A percentile compares a stretch with the other conserved stretches of the same genome.
Evolutionary conservation across 2,329 filamentous ascomycete genomes (phyloP).

Genomic region (Fonsecaea pedrosoi): DNA sequence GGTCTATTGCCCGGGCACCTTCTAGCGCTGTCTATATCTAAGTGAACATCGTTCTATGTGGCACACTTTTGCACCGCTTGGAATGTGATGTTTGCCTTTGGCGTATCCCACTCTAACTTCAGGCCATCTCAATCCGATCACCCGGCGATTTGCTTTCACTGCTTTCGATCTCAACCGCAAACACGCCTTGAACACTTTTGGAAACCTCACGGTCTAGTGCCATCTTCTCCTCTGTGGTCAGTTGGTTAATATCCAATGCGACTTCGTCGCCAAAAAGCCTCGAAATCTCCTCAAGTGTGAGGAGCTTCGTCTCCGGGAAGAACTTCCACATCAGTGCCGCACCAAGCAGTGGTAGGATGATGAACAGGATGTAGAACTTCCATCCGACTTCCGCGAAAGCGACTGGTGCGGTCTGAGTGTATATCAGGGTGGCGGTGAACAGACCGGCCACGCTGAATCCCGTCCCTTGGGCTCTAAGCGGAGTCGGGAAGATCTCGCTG

Average conservation of each 20-base stretch:
- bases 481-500: slow-evolving; percentile 30
- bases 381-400: slow-evolving; percentile 35
- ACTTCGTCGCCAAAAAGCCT: slow-evolving; percentile 44
- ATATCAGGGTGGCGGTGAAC: slow-evolving; percentile 13
- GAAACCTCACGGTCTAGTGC: not conserved
- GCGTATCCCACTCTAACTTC: not conserved
- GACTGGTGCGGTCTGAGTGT: slow-evolving; percentile 25
- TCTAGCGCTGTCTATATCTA: not conserved
- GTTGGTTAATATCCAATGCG: slow-evolving; percentile 25
- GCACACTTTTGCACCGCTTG: not conserved
- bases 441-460: slow-evolving; percentile 12
- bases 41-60: not conserved
- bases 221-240: slow-evolving; percentile 23
- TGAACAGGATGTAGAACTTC: slow-evolving; percentile 29
- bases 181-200: slow-evolving; percentile 1
- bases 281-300: slow-evolving; percentile 45
- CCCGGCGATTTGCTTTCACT: not conserved
- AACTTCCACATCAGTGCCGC: slow-evolving; percentile 1
- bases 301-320: slow-evolving; percentile 46
- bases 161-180: not conserved
- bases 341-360: slow-evolving; percentile 12
- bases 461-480: slow-evolving; percentile 24
- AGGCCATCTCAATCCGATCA: not conserved
- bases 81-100: not conserved
- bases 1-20: not conserved